Evolutionary conservation across 176 grass and related monocot species (phyloP), one percentile per base, ranked within the genome.

Genomic region (Aechmea fasciata): DNA sequence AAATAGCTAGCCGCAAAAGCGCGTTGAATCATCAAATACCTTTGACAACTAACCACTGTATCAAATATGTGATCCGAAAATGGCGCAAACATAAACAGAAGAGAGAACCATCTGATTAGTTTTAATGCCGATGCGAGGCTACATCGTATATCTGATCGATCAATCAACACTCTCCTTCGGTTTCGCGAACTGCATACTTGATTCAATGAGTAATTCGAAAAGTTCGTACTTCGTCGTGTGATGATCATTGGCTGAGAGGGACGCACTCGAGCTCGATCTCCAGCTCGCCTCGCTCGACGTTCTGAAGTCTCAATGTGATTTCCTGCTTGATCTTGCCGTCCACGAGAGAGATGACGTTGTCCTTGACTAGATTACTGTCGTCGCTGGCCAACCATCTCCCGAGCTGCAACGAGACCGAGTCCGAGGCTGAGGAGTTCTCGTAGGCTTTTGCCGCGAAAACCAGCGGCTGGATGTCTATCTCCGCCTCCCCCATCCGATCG

Each of bases 251-350:
- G 50, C 74, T 88, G 49, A 99, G 89, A 52, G 89, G 94, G n/a
- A 99, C 86, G 13, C 94, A 99, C 75, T 90, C 94, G 9, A 99
- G 94, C 77, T 99, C 89, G 48, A 99, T 85, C 74, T 93, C 87
- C 13, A 99, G 81, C 25, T 77, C 79, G 14, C 94, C 94, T 13
- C 94, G 77, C 80, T 99, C 89, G 0, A 99, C 89, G 3, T 93
- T 99, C 77, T 99, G 94, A 65, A 99, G 89, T 52, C 82, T 78
- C 13, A 87, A 69, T 7, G 82, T 90, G 18, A 87, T 74, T 72
- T 84, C 79, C 74, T 90, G 94, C 86, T 90, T 97, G 50, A 97
- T 78, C 63, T 82, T 81, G 71, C 87, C 87, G 6, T 90, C 78
- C 6, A 72, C 47, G 20, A 92, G 20, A 69, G 76, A 82, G 65